These are phyloP conservation scores for Magnolia sinica DNA, from an alignment of 164 flowering plant species.

Conservation along the genomic window DNA sequence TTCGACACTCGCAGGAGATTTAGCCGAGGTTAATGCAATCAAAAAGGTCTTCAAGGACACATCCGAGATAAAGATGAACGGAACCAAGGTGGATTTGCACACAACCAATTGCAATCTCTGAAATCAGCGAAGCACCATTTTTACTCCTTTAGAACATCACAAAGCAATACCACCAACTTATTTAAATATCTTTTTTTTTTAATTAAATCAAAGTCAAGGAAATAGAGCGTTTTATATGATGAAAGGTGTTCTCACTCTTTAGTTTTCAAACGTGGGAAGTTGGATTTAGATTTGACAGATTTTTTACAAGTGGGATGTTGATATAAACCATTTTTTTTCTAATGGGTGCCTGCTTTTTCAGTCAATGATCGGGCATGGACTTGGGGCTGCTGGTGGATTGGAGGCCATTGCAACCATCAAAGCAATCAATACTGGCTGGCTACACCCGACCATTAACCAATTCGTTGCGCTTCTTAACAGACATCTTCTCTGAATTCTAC, in stretches of 20 bases:
- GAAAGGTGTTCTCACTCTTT: no score
- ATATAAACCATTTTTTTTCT: background rate
- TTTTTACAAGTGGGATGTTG: background rate
- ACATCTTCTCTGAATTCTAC: background rate
- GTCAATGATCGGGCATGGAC: conserved; percentile 75
- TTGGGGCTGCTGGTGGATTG: conserved; percentile 70
- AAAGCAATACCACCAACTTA: background rate
- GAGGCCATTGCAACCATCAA: conserved; percentile 69
- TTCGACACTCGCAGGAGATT: conserved; percentile 64
- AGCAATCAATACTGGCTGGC: conserved; percentile 66
- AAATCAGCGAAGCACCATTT: background rate
- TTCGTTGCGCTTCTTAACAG: conserved; percentile 29
- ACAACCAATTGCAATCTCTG: background rate
- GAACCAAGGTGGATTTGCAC: conserved; percentile 40
- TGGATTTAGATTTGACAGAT: background rate
- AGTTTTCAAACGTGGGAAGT: background rate
- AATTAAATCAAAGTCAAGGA: background rate
- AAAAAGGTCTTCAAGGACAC: conserved; percentile 62
- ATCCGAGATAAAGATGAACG: conserved; percentile 64
- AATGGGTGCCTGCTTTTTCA: conserved; percentile 12
- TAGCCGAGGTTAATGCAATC: conserved; percentile 66
- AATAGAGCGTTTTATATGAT: background rate
- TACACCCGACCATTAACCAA: conserved; percentile 71
- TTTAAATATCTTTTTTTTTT: background rate
- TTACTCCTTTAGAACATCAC: background rate